A percentile compares a stretch with the other conserved stretches of the same genome.
Conservation (phyloP, 345 rosid genomes). For the Eutrema yunnanense region DNA sequence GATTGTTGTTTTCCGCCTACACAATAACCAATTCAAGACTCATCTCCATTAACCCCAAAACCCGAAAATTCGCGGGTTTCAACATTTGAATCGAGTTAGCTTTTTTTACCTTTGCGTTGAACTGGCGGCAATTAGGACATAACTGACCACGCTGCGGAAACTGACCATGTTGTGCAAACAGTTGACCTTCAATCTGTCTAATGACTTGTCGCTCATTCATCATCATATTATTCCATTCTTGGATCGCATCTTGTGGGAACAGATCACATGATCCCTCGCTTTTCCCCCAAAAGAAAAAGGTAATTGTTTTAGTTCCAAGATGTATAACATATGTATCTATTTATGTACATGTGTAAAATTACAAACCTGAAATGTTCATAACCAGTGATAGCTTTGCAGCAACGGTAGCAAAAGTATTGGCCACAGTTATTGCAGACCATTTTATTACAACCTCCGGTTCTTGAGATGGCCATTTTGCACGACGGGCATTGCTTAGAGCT, state of each 20-base stretch:
- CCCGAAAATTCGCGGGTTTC: not conserved
- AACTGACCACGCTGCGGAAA: slow-evolving; percentile 18
- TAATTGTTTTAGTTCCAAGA: not conserved
- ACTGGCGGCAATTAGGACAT: slow-evolving; percentile 75
- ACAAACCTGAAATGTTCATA: slow-evolving; percentile 74
- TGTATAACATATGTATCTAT: not conserved
- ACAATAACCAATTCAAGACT: not conserved
- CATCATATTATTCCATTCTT: slow-evolving; percentile 52
- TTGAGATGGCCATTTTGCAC: slow-evolving; percentile 83
- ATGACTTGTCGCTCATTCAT: slow-evolving; percentile 39
- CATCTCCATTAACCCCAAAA: not conserved
- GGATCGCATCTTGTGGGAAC: slow-evolving; percentile 47
- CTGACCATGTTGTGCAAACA: slow-evolving; percentile 31
- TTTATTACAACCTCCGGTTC: slow-evolving; percentile 90
- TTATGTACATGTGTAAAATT: not conserved
- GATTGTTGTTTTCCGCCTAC: slow-evolving; percentile 77
- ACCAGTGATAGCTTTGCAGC: slow-evolving; percentile 64
- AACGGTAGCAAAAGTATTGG: slow-evolving; percentile 69
- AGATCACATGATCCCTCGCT: slow-evolving; percentile 61
- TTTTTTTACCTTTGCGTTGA: slow-evolving; percentile 58
- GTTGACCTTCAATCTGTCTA: slow-evolving; percentile 45
- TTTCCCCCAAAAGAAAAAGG: not conserved
- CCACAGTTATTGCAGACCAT: slow-evolving; percentile 78
- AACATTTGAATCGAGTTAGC: not conserved
- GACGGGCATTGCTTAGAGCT: slow-evolving; percentile 81